phyloP scores from a whole-genome alignment of 208 protist genomes.

The Strigomonas galati region DNA sequence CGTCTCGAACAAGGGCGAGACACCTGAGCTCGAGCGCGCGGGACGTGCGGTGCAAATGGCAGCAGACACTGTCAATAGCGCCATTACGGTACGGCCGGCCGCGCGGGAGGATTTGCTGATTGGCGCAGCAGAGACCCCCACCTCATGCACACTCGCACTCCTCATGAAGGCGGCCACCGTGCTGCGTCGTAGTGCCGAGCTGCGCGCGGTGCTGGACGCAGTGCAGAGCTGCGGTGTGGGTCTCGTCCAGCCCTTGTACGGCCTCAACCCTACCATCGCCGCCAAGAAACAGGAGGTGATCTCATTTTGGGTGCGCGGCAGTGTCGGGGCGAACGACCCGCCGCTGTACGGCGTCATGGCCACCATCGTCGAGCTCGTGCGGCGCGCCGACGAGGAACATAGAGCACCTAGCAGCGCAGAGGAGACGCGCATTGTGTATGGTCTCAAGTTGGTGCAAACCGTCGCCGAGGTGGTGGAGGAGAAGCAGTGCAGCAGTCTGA shows the following conservation, averaged over 20 bases:
- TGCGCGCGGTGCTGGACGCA: conserved; percentile 23
- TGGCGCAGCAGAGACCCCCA: neutral
- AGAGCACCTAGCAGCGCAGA: neutral
- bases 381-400: neutral
- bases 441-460: conserved; percentile 30
- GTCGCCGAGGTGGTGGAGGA: conserved; percentile 31
- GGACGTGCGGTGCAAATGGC: conserved; percentile 35
- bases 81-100: conserved; percentile 25
- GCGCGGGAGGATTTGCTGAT: conserved; percentile 22
- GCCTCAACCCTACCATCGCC: conserved; percentile 9
- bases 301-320: conserved; percentile 54
- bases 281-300: conserved; percentile 38
- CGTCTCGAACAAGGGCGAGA: neutral
- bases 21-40: conserved; percentile 4
- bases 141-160: conserved; percentile 3
- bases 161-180: neutral
- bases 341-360: conserved; percentile 34
- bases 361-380: conserved; percentile 23
- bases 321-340: conserved; percentile 19
- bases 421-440: conserved; percentile 42
- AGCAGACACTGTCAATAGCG: conserved; percentile 34
- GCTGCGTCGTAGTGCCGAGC: neutral
- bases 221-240: conserved; percentile 17
- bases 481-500: conserved; percentile 19
- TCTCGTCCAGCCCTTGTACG: neutral